Evolutionary conservation across 495 filamentous ascomycete genomes (phyloP).

Genomic region (Penicillium soppii): DNA sequence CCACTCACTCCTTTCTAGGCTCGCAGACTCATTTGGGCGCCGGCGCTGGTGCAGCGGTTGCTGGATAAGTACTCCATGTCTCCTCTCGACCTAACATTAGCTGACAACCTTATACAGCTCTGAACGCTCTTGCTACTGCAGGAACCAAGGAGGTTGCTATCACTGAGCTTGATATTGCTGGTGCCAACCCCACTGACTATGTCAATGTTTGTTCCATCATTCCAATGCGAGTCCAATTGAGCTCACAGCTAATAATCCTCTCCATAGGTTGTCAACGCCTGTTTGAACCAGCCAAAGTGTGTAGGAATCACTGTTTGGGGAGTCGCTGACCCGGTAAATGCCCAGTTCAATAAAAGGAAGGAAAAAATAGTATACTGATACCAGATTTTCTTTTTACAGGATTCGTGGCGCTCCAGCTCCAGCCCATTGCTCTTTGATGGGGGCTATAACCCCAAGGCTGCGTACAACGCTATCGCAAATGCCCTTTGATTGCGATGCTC

Average conservation of each 20-base stretch:
- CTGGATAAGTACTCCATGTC: slow-evolving; percentile 23
- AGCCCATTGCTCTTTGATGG: slow-evolving; percentile 66
- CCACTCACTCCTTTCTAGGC: slow-evolving; percentile 28
- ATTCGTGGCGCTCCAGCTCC: slow-evolving; percentile 62
- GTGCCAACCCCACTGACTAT: slow-evolving; percentile 59
- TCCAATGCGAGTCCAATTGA: not conserved
- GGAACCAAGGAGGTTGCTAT: slow-evolving; percentile 57
- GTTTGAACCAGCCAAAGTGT: slow-evolving; percentile 61
- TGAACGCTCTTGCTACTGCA: slow-evolving; percentile 54
- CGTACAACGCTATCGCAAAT: slow-evolving; percentile 60
- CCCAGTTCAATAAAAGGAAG: not conserved
- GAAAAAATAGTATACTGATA: not conserved
- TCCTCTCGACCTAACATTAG: not conserved
- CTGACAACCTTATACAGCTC: slow-evolving; percentile 38
- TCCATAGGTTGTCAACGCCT: slow-evolving; percentile 57
- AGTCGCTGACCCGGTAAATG: slow-evolving; percentile 59
- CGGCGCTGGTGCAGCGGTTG: slow-evolving; percentile 1
- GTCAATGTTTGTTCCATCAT: slow-evolving; percentile 33
- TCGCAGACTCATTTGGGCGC: slow-evolving; percentile 59
- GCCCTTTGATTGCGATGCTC: slow-evolving; percentile 10
- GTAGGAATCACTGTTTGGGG: slow-evolving; percentile 79
- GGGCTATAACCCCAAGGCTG: slow-evolving; percentile 61
- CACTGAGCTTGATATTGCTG: slow-evolving; percentile 67
- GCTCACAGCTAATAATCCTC: slow-evolving; percentile 1
- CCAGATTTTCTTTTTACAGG: slow-evolving; percentile 16